Evolutionary conservation across 108 stramenopile species (phyloP).

Genomic region (Stephanodiscus minutulus): DNA sequence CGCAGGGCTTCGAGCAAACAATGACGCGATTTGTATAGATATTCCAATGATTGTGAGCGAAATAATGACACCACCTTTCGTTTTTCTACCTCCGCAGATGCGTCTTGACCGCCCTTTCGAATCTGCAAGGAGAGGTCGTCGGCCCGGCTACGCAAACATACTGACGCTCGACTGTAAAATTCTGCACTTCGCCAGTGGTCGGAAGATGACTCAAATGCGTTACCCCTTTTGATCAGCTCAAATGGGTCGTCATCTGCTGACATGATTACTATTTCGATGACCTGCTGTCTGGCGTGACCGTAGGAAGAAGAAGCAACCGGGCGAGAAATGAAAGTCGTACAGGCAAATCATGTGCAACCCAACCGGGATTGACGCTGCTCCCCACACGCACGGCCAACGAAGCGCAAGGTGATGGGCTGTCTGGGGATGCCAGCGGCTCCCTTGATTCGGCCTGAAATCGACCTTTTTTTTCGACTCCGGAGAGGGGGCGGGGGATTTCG

Average conservation of each 20-base stretch:
- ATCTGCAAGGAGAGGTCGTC: constrained; percentile 10
- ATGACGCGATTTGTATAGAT: constrained; percentile 38
- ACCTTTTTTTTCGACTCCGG: too few species aligned
- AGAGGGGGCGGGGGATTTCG: too few species aligned
- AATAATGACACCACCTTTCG: constrained; percentile 27
- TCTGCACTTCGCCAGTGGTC: constrained; percentile 35
- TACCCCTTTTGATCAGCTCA: constrained; percentile 35
- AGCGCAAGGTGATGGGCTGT: too few species aligned
- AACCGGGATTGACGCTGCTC: too few species aligned
- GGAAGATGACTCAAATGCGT: constrained; percentile 27
- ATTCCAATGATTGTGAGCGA: constrained; percentile 36
- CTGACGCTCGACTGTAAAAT: constrained; percentile 27
- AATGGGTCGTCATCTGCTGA: constrained; percentile 32
- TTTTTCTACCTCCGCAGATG: constrained; percentile 8
- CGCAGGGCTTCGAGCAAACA: constrained; percentile 24
- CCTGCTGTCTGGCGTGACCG: too few species aligned
- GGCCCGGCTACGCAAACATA: constrained; percentile 24
- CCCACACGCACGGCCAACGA: too few species aligned
- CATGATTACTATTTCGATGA: not conserved
- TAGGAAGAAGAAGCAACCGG: not conserved
- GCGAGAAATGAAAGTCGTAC: too few species aligned
- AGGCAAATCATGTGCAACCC: too few species aligned
- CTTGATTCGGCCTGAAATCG: too few species aligned
- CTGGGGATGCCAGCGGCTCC: too few species aligned
- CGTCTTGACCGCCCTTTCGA: constrained; percentile 7